These are phyloP conservation scores for Hansenula lynferdii DNA, from an alignment of 1,139 yeast species.

Conservation along the genomic window DNA sequence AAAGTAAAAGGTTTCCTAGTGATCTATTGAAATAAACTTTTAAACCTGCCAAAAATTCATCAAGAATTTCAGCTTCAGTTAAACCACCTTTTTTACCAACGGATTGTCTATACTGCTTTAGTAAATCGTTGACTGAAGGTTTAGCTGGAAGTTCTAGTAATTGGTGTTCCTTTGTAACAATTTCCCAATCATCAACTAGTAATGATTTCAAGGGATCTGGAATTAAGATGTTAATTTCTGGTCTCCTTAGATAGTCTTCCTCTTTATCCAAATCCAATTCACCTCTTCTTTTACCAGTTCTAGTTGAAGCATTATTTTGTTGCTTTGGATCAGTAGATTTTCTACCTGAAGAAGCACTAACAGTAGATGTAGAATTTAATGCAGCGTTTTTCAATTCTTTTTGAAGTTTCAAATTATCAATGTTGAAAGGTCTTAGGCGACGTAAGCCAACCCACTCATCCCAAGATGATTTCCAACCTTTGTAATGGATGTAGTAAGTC, in stretches of 20 bases:
- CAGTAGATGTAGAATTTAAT: conserved; percentile 15
- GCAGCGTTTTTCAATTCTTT: conserved; percentile 55
- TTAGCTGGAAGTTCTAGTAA: conserved; percentile 57
- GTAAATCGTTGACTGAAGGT: conserved; percentile 45
- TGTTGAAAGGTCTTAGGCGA: conserved; percentile 63
- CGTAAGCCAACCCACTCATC: conserved; percentile 89
- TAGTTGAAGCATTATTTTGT: conserved; percentile 4
- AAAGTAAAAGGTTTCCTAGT: conserved; percentile 67
- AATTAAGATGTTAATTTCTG: conserved; percentile 50
- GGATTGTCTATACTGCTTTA: conserved; percentile 39
- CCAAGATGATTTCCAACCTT: conserved; percentile 96
- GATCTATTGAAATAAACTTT: conserved; percentile 73
- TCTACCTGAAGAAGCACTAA: conserved; percentile 11
- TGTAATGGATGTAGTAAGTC: conserved; percentile 77
- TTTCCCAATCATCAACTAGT: conserved; percentile 92
- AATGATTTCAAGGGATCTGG: conserved; percentile 65
- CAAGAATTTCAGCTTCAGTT: conserved; percentile 49
- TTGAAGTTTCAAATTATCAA: conserved; percentile 63
- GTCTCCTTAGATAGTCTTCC: conserved; percentile 34
- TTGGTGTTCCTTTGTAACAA: conserved; percentile 73
- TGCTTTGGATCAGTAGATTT: conserved; percentile 11
- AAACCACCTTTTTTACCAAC: conserved; percentile 21
- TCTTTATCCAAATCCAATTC: conserved; percentile 26
- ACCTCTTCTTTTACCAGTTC: conserved; percentile 16
- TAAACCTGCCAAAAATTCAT: conserved; percentile 68